Percentiles rank a stretch among this genome's conserved stretches.
These are phyloP conservation scores for Debaryomyces hansenii DNA, from an alignment of 805 yeast species.

Conservation along the genomic window DNA sequence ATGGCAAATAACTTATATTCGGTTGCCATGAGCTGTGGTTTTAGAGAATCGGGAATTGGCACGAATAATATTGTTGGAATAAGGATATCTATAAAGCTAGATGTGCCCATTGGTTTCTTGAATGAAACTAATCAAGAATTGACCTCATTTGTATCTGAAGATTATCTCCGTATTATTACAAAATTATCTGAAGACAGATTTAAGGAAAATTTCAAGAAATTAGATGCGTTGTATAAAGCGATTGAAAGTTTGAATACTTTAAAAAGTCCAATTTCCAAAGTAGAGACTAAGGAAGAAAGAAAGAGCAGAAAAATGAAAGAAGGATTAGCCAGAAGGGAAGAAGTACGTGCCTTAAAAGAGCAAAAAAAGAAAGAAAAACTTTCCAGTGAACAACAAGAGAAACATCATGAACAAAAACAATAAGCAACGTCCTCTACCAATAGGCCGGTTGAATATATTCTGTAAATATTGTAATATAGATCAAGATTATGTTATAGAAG, in stretches of 20 bases:
- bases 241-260: slow-evolving; percentile 25
- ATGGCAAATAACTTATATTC: slow-evolving; percentile 64
- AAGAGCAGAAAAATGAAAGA: slow-evolving; percentile 53
- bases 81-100: slow-evolving; percentile 70
- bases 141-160: slow-evolving; percentile 47
- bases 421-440: neutral
- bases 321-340: slow-evolving; percentile 43
- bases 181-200: slow-evolving; percentile 62
- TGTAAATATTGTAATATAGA: neutral
- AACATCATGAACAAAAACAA: neutral
- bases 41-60: slow-evolving; percentile 85
- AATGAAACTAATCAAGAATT: slow-evolving; percentile 27
- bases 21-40: slow-evolving; percentile 81
- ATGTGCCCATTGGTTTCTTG: slow-evolving; percentile 71
- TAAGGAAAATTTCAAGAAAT: slow-evolving; percentile 59
- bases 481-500: neutral
- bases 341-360: slow-evolving; percentile 28
- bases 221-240: slow-evolving; percentile 46
- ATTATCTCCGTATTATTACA: slow-evolving; percentile 54
- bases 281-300: slow-evolving; percentile 53
- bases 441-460: neutral
- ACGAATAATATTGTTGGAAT: slow-evolving; percentile 76
- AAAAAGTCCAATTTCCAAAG: neutral
- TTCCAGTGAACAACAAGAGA: slow-evolving; percentile 1
- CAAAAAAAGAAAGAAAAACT: slow-evolving; percentile 11